A percentile compares a stretch with the other conserved stretches of the same genome.
These are phyloP conservation scores for Boletus subcaerulescens DNA, from an alignment of 768 basidiomycete species.

Conservation along the genomic window DNA sequence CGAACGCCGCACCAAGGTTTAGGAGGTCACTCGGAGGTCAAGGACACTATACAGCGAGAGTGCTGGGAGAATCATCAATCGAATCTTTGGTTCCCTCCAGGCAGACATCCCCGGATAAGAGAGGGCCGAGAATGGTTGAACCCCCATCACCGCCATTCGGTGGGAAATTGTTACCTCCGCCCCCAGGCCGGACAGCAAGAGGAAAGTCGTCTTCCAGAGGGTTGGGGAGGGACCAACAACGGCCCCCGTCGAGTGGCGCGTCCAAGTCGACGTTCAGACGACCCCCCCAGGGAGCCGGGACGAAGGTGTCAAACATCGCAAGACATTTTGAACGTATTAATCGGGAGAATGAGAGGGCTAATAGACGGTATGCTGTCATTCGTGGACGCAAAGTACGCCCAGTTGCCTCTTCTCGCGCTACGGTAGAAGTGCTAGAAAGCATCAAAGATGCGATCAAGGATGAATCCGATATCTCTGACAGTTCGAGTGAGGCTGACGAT, in stretches of 20 bases:
- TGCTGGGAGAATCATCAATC: constrained; percentile 41
- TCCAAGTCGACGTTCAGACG: constrained; percentile 57
- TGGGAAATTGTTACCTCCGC: constrained; percentile 25
- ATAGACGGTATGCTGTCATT: constrained; percentile 80
- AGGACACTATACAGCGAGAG: constrained; percentile 45
- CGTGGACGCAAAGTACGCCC: constrained; percentile 86
- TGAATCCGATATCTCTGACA: constrained; percentile 70
- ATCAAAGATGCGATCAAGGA: constrained; percentile 91
- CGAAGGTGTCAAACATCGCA: constrained; percentile 83
- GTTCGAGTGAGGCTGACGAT: constrained; percentile 63
- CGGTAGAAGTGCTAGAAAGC: constrained; percentile 84
- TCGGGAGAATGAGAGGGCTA: constrained; percentile 70
- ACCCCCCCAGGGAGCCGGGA: constrained; percentile 45
- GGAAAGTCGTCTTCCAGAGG: constrained; percentile 33
- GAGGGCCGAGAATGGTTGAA: constrained; percentile 38
- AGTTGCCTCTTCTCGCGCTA: constrained; percentile 83
- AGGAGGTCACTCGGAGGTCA: constrained; percentile 43
- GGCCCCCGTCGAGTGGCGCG: constrained; percentile 36
- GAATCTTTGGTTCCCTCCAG: constrained; percentile 66
- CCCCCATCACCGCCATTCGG: constrained; percentile 26
- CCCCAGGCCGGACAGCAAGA: constrained; percentile 37
- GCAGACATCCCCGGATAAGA: constrained; percentile 73
- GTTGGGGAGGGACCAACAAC: constrained; percentile 40
- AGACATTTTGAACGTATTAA: constrained; percentile 87
- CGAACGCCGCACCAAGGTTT: constrained; percentile 83